Percentiles rank a stretch among this genome's conserved stretches.
Evolutionary conservation across 768 basidiomycete genomes (phyloP).

Genomic region (Grammothele lineata): DNA sequence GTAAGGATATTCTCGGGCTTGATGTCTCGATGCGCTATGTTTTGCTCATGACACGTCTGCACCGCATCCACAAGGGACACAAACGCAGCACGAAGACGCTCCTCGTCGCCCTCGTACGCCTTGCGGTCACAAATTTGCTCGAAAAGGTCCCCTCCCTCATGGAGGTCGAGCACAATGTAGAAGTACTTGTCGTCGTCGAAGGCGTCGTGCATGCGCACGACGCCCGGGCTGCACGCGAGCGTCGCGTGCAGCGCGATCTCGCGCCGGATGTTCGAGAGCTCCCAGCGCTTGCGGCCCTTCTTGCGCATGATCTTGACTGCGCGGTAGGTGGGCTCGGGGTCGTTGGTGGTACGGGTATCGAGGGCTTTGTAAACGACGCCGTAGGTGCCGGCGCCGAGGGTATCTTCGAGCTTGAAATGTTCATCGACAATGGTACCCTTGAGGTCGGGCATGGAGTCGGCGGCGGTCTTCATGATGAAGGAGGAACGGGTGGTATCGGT

Average conservation of each 20-base stretch:
- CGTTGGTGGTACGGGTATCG: background rate
- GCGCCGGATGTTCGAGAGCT: background rate
- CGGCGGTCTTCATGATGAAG: background rate
- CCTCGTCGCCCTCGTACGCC: conserved; percentile 37
- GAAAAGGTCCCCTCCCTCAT: conserved; percentile 38
- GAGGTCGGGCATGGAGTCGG: background rate
- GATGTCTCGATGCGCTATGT: conserved; percentile 50
- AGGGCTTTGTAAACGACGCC: conserved; percentile 9
- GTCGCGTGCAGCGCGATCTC: conserved; percentile 6
- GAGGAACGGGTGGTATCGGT: too few species aligned
- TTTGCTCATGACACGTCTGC: conserved; percentile 39
- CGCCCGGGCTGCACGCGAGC: conserved; percentile 3
- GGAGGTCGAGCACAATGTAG: conserved; percentile 25
- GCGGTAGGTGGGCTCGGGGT: background rate
- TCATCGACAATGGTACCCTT: background rate
- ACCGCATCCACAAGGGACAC: conserved; percentile 47
- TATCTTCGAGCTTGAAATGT: background rate
- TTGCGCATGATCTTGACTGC: conserved; percentile 9
- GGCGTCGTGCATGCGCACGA: conserved; percentile 8
- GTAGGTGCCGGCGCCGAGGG: conserved; percentile 6
- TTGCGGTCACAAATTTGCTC: conserved; percentile 31
- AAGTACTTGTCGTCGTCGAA: conserved; percentile 6
- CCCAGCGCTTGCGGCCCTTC: background rate
- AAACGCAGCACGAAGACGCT: conserved; percentile 41
- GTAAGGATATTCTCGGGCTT: conserved; percentile 49